These are phyloP conservation scores for Schwanniomyces sp. DNA, from an alignment of 805 yeast species.

Conservation along the genomic window DNA sequence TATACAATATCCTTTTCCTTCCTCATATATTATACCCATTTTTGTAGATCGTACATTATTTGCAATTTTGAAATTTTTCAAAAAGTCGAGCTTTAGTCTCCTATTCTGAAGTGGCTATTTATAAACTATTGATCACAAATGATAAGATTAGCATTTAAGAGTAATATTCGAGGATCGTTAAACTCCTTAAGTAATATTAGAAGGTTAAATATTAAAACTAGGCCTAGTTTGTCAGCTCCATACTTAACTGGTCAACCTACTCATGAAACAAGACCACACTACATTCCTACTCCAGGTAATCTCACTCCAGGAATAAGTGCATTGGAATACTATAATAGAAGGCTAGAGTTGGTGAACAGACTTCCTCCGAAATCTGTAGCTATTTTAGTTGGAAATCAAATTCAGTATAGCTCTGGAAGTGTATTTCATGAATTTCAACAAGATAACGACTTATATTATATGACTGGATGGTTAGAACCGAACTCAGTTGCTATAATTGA, in stretches of 20 bases:
- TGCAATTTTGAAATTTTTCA: neutral
- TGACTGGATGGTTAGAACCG: slow-evolving; percentile 94
- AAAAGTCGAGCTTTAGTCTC: neutral
- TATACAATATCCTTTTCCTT: slow-evolving; percentile 12
- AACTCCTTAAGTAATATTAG: neutral
- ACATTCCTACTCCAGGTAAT: slow-evolving; percentile 69
- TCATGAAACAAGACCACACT: slow-evolving; percentile 77
- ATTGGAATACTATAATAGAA: slow-evolving; percentile 72
- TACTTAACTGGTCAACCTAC: slow-evolving; percentile 80
- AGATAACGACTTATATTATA: slow-evolving; percentile 80
- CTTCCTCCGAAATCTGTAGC: slow-evolving; percentile 69
- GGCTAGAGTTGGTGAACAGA: slow-evolving; percentile 55
- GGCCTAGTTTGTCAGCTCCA: slow-evolving; percentile 23
- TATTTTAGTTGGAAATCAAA: slow-evolving; percentile 67
- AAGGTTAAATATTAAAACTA: slow-evolving; percentile 11
- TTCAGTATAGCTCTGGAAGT: slow-evolving; percentile 83
- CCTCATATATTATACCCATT: slow-evolving; percentile 10
- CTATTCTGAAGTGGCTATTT: neutral
- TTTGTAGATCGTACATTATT: neutral
- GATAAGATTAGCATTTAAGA: neutral
- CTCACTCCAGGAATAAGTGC: slow-evolving; percentile 88
- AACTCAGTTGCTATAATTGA: slow-evolving; percentile 70
- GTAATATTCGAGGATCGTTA: neutral
- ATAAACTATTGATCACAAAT: neutral
- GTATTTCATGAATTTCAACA: slow-evolving; percentile 94